Conservation (phyloP, 2,329 filamentous ascomycete genomes). For the Colletotrichum lentis region DNA sequence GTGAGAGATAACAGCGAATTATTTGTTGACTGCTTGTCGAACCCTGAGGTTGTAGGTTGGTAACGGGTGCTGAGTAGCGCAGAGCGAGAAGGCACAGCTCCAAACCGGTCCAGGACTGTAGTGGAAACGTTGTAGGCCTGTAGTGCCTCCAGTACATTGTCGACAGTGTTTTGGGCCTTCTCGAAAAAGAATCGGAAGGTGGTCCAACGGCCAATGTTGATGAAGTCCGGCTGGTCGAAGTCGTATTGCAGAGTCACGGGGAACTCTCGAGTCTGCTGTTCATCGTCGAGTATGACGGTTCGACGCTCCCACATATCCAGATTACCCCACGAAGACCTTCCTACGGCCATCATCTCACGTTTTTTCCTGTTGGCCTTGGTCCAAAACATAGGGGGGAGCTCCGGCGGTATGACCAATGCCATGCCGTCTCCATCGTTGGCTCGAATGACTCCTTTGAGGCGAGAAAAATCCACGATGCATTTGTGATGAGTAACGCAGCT, state of each 20-base stretch:
- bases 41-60: not conserved
- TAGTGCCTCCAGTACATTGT: conserved; percentile 62
- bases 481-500: conserved; percentile 48
- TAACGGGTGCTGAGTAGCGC: conserved; percentile 14
- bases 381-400: conserved; percentile 22
- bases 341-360: conserved; percentile 38
- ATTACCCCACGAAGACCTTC: conserved; percentile 48
- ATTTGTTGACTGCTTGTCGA: not conserved
- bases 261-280: conserved; percentile 44
- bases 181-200: conserved; percentile 59
- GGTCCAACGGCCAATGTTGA: conserved; percentile 67
- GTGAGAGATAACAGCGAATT: not conserved
- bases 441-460: conserved; percentile 55
- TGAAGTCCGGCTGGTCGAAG: conserved; percentile 47
- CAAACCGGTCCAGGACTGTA: conserved; percentile 53
- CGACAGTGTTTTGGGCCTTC: conserved; percentile 46
- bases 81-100: conserved; percentile 42
- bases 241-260: conserved; percentile 52
- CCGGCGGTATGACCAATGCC: conserved; percentile 19
- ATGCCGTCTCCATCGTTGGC: conserved; percentile 42
- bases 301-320: conserved; percentile 59
- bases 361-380: conserved; percentile 32
- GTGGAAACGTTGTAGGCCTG: conserved; percentile 76
- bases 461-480: conserved; percentile 54
- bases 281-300: conserved; percentile 54